Conservation (phyloP, 148 eudicot genomes). For the Nepenthes gracilis region DNA sequence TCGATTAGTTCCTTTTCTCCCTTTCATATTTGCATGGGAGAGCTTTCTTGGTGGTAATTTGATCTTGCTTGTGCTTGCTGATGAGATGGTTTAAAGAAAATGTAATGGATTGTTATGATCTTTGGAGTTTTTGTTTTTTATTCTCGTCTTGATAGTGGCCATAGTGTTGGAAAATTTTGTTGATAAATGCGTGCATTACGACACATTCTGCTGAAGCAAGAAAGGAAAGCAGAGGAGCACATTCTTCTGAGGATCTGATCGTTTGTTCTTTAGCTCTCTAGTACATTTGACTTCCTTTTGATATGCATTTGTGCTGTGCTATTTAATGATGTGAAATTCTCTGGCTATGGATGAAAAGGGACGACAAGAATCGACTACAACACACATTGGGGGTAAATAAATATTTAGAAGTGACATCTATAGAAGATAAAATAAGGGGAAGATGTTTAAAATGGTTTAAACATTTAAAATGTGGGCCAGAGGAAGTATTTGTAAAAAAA, state of each 20-base stretch:
- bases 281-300: background rate
- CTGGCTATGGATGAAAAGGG: constrained; percentile 55
- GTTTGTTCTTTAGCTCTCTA: constrained; percentile 23
- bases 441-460: no score
- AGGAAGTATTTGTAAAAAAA: no score
- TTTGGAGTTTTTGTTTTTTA: constrained; percentile 14
- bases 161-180: constrained; percentile 77
- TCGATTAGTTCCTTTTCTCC: no score
- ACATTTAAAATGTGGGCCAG: no score
- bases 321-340: constrained; percentile 8
- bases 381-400: constrained; percentile 54
- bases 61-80: background rate
- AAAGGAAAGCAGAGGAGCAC: constrained; percentile 95
- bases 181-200: constrained; percentile 86
- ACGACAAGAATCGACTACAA: constrained; percentile 84
- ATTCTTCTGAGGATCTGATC: constrained; percentile 80
- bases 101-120: background rate
- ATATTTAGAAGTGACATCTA: no score
- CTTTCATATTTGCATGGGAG: constrained; percentile 33
- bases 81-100: background rate
- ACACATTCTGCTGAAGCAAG: constrained; percentile 98
- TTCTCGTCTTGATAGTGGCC: constrained; percentile 85
- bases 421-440: no score
- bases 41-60: constrained; percentile 76
- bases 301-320: background rate